Evolutionary conservation across 2,329 filamentous ascomycete genomes (phyloP).

Genomic region (Paraconiothyrium brasiliense): DNA sequence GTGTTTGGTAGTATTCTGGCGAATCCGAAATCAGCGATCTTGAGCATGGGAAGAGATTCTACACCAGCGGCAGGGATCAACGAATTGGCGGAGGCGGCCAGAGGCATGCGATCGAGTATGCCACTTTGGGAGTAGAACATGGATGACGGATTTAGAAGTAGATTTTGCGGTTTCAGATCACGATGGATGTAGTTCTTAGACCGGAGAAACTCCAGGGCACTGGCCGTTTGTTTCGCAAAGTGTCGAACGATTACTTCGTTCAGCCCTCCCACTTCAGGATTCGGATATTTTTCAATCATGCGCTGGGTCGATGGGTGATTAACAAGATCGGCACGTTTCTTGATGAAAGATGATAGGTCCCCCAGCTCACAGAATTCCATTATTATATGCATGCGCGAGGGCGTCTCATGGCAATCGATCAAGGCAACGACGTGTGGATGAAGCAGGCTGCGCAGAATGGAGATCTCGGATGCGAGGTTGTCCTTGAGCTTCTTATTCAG

Average conservation of each 20-base stretch:
- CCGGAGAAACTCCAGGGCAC: slow-evolving; percentile 88
- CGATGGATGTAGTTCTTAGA: slow-evolving; percentile 90
- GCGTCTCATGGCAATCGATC: slow-evolving; percentile 90
- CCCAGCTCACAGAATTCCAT: slow-evolving; percentile 99
- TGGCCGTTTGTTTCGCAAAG: slow-evolving; percentile 93
- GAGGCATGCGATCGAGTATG: slow-evolving; percentile 66
- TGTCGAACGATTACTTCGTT: slow-evolving; percentile 97
- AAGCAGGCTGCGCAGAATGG: slow-evolving; percentile 90
- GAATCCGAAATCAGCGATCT: slow-evolving; percentile 99
- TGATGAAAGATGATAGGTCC: slow-evolving; percentile 94
- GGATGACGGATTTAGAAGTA: slow-evolving; percentile 85
- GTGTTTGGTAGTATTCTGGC: slow-evolving; percentile 90
- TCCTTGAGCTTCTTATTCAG: slow-evolving; percentile 96
- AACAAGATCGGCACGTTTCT: slow-evolving; percentile 83
- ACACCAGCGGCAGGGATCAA: slow-evolving; percentile 83
- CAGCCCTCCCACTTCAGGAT: slow-evolving; percentile 81
- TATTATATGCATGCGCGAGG: slow-evolving; percentile 90
- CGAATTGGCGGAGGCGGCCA: slow-evolving; percentile 82
- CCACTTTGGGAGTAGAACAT: slow-evolving; percentile 68
- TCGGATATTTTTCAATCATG: slow-evolving; percentile 94
- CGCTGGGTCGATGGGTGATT: slow-evolving; percentile 84
- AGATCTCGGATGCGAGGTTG: slow-evolving; percentile 93
- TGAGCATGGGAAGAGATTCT: slow-evolving; percentile 89
- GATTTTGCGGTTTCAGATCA: slow-evolving; percentile 96
- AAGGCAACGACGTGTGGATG: slow-evolving; percentile 97